A percentile compares a stretch with the other conserved stretches of the same genome.
Conservation (phyloP, 345 rosid genomes). For the Gossypium australe region DNA sequence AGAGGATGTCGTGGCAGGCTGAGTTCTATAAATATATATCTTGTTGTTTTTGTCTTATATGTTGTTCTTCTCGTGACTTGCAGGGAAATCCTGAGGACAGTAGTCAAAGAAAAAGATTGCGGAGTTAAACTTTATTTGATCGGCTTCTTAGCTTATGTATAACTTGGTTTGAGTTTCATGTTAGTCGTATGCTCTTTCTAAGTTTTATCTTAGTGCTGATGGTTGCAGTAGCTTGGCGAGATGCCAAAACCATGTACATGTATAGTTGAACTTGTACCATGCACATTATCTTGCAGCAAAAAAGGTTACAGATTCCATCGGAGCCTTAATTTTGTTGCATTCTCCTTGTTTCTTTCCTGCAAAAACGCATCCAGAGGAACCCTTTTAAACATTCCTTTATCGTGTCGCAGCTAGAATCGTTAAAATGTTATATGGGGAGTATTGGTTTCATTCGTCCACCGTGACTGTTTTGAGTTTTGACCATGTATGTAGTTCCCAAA, state of each 20-base stretch:
- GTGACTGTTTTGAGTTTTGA: background rate
- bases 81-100: conserved; percentile 77
- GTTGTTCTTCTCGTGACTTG: conserved; percentile 13
- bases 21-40: background rate
- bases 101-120: conserved; percentile 63
- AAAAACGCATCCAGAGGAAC: conserved; percentile 12
- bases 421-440: background rate
- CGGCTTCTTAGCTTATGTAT: conserved; percentile 31
- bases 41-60: background rate
- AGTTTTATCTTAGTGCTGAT: conserved; percentile 18
- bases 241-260: conserved; percentile 39
- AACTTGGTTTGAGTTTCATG: conserved; percentile 26
- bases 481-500: background rate
- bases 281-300: conserved; percentile 29
- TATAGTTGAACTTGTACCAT: conserved; percentile 44
- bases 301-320: conserved; percentile 17
- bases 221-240: conserved; percentile 25
- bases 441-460: background rate
- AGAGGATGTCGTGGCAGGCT: conserved; percentile 6
- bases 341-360: conserved; percentile 9
- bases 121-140: conserved; percentile 46
- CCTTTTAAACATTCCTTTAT: conserved; percentile 5
- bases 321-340: conserved; percentile 12
- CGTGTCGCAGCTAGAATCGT: background rate
- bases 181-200: conserved; percentile 32